phyloP scores from a whole-genome alignment of 176 grass and related monocot genomes.

The Oryza punctata region DNA sequence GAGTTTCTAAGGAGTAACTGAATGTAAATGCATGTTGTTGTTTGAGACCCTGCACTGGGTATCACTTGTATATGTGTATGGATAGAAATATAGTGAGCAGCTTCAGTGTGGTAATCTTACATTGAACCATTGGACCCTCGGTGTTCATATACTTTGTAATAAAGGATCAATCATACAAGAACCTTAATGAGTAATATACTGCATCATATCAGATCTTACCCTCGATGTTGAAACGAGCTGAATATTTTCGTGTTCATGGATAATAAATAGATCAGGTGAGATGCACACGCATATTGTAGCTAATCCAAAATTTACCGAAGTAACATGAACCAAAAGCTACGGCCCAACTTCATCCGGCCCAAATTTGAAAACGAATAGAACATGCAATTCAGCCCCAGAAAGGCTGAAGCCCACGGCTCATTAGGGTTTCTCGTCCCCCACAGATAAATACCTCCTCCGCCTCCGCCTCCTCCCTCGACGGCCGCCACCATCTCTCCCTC shows the following conservation, averaged over 20 bases:
- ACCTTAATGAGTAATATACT: neutral
- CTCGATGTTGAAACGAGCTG: neutral
- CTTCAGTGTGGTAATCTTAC: neutral
- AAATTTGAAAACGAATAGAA: neutral
- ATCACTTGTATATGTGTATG: slow-evolving; percentile 17
- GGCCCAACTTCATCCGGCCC: neutral
- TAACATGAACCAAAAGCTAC: neutral
- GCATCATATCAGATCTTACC: neutral
- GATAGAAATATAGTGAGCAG: slow-evolving; percentile 12
- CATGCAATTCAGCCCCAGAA: neutral
- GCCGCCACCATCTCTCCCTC: slow-evolving; percentile 34
- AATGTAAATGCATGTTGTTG: neutral
- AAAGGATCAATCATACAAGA: neutral
- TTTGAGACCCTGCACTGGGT: neutral
- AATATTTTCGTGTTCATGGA: neutral
- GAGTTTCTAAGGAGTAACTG: neutral
- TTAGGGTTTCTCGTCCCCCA: slow-evolving; percentile 40
- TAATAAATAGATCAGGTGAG: neutral
- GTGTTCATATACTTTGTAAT: neutral
- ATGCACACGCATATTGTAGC: neutral
- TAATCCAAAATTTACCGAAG: neutral
- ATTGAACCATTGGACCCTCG: neutral
- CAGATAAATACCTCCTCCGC: slow-evolving; percentile 19
- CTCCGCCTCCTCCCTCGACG: neutral
- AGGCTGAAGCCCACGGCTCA: neutral